A percentile compares a stretch with the other conserved stretches of the same genome.
These are phyloP conservation scores for Hygrophorus russula DNA, from an alignment of 768 basidiomycete species.

Conservation along the genomic window DNA sequence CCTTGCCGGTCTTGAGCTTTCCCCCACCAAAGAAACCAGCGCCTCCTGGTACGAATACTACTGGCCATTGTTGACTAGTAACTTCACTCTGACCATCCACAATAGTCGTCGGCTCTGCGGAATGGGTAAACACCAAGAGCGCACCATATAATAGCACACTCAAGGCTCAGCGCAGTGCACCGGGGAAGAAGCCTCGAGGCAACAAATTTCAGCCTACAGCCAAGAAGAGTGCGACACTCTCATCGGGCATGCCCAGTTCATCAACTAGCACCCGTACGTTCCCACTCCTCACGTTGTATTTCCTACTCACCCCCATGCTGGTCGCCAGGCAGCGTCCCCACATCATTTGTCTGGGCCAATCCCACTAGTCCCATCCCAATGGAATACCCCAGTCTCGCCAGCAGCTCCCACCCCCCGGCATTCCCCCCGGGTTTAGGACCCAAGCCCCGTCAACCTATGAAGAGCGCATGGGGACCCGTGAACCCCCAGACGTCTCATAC, in stretches of 20 bases:
- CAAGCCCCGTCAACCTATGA: neutral
- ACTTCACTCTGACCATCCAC: neutral
- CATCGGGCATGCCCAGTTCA: neutral
- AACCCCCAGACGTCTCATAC: neutral
- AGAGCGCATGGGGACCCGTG: neutral
- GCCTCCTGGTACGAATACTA: slow-evolving; percentile 15
- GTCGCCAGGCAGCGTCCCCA: neutral
- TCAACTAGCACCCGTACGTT: slow-evolving; percentile 4
- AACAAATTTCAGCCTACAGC: neutral
- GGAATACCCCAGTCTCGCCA: neutral
- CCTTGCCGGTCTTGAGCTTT: slow-evolving; percentile 24
- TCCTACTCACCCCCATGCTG: no score
- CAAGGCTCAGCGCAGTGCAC: slow-evolving; percentile 10
- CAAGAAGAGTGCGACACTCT: neutral
- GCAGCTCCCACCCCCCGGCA: slow-evolving; percentile 2
- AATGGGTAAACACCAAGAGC: slow-evolving; percentile 20
- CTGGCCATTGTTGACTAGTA: neutral
- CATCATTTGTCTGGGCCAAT: neutral
- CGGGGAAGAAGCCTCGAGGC: slow-evolving; percentile 8
- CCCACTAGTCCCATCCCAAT: neutral
- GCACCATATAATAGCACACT: slow-evolving; percentile 7
- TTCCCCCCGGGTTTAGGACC: neutral
- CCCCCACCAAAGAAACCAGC: slow-evolving; percentile 19
- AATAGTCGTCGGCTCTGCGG: slow-evolving; percentile 27
- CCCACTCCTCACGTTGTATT: neutral